Evolutionary conservation across 179 eudicot species (phyloP).

Genomic region (Amaranthus tricolor): DNA sequence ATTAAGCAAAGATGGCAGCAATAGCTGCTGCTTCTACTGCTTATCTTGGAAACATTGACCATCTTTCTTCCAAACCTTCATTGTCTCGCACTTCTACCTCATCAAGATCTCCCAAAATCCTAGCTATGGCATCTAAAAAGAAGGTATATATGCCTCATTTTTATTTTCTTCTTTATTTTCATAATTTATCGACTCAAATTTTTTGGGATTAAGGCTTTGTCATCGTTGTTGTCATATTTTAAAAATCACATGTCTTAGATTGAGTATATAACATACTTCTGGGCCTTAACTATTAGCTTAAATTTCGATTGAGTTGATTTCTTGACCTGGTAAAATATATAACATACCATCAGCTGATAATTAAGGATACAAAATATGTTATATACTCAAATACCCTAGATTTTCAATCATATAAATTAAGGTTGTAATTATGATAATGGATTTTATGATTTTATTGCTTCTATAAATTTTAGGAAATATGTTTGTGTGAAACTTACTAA

Average conservation of each 20-base stretch:
- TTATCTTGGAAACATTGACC: slow-evolving; percentile 8
- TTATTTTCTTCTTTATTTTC: not conserved
- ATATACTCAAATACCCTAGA: no score
- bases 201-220: no score
- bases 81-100: slow-evolving; percentile 30
- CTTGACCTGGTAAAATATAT: no score
- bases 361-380: no score
- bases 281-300: not conserved
- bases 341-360: no score
- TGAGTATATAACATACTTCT: not conserved
- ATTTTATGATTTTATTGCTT: no score
- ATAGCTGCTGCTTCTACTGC: slow-evolving; percentile 19
- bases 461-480: no score
- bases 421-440: no score
- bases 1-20: slow-evolving; percentile 21
- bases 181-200: not conserved
- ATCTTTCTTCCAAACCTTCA: slow-evolving; percentile 20
- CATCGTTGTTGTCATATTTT: not conserved
- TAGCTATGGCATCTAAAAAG: slow-evolving; percentile 85
- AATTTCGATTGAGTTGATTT: not conserved
- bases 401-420: no score
- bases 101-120: slow-evolving; percentile 34
- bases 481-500: no score
- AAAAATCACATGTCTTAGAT: not conserved
- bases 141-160: slow-evolving; percentile 41